Percentiles rank a stretch among this genome's conserved stretches.
These are phyloP conservation scores for Diaporthe sp. DNA, from an alignment of 2,329 filamentous ascomycete species.

Conservation along the genomic window DNA sequence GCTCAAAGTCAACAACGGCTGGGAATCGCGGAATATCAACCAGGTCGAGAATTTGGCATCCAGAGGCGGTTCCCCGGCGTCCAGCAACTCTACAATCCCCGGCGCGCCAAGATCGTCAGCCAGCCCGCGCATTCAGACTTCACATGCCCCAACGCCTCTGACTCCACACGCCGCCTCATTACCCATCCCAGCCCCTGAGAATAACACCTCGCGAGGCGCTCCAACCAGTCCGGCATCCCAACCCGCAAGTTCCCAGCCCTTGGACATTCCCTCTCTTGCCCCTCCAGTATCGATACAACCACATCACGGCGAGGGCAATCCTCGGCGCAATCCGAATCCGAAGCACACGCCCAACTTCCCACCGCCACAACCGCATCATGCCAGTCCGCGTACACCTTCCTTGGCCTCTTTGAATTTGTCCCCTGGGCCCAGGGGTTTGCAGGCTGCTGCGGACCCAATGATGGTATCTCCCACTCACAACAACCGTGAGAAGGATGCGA, in stretches of 20 bases:
- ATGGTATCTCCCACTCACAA: conserved; percentile 79
- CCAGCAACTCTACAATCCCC: conserved; percentile 70
- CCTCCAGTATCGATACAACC: conserved; percentile 70
- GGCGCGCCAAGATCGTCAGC: conserved; percentile 65
- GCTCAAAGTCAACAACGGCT: conserved; percentile 91
- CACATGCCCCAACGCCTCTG: conserved; percentile 44
- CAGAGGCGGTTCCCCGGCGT: conserved; percentile 74
- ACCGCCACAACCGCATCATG: conserved; percentile 60
- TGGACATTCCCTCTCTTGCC: conserved; percentile 56
- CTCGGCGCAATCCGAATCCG: conserved; percentile 66
- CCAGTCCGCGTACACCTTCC: conserved; percentile 53
- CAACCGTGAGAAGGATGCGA: conserved; percentile 82
- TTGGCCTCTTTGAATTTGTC: conserved; percentile 57
- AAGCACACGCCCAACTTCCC: conserved; percentile 64
- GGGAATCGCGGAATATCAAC: conserved; percentile 83
- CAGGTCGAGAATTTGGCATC: conserved; percentile 84
- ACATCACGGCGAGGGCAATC: conserved; percentile 57
- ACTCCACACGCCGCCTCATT: conserved; percentile 50
- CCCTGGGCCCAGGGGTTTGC: conserved; percentile 51
- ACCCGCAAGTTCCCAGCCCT: conserved; percentile 7
- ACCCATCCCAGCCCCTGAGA: conserved; percentile 36
- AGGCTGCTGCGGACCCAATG: conserved; percentile 64
- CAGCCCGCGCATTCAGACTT: conserved; percentile 63
- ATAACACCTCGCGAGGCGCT: conserved; percentile 38
- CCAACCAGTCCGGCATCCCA: conserved; percentile 53